phyloP scores from a whole-genome alignment of 768 basidiomycete species.

The Tricholoma sp. region DNA sequence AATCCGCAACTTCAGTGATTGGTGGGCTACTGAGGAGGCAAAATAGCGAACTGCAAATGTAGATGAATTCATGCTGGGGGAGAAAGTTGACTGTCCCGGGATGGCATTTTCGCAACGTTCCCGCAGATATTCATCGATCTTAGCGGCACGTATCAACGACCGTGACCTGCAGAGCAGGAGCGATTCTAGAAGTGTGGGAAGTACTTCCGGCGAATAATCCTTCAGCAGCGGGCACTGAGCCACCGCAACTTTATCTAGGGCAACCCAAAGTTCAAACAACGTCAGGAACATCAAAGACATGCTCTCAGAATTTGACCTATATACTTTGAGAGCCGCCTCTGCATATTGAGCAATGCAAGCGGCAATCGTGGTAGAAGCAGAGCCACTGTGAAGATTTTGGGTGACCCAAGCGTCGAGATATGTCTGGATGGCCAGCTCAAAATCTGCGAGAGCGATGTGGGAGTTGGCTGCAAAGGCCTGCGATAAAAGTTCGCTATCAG shows the following conservation, averaged over 20 bases:
- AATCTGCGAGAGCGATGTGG: constrained; percentile 26
- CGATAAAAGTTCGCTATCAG: background rate
- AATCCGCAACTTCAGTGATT: constrained; percentile 22
- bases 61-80: constrained; percentile 4
- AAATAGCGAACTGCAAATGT: constrained; percentile 35
- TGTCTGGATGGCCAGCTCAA: constrained; percentile 28
- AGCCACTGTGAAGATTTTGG: background rate
- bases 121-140: constrained; percentile 26
- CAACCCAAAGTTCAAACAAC: constrained; percentile 43
- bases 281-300: constrained; percentile 41
- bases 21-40: constrained; percentile 13
- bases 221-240: constrained; percentile 31
- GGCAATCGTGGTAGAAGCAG: constrained; percentile 13
- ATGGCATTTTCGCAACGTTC: constrained; percentile 17
- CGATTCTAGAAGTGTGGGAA: constrained; percentile 27
- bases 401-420: constrained; percentile 29
- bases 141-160: constrained; percentile 22
- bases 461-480: constrained; percentile 6
- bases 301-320: constrained; percentile 31
- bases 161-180: constrained; percentile 33
- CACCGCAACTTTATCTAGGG: constrained; percentile 34
- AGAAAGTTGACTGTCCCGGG: constrained; percentile 28
- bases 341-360: constrained; percentile 22
- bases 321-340: constrained; percentile 19
- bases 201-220: constrained; percentile 45